Base-by-base conservation (phyloP, 306 rosid species). In the Nissolia schottii region DNA sequence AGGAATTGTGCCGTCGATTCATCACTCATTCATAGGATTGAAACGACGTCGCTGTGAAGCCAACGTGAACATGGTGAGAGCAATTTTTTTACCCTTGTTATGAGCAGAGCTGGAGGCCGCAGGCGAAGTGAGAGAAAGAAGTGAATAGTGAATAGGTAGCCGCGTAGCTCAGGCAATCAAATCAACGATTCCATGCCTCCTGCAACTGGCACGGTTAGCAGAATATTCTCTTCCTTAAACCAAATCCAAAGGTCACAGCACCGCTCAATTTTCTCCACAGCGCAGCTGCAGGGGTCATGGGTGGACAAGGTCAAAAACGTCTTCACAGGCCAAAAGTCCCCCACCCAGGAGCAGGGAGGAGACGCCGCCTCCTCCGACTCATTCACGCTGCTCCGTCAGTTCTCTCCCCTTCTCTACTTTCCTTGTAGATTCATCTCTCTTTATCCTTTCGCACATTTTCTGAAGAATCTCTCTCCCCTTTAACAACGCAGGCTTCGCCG, bases 221-320 rank as follows among this genome's bases (percentile, higher is more conserved):
- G 60, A 6, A 40, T 67, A 35, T 22, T 9, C 51, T 38, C 29
- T 72, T 81, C 64, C 11, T 43, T 43, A 71, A 71, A 12, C 18
- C 59, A 34, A n/a, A n/a, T 45, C 51, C 51, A n/a, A 1, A 43
- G 7, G 1, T 40, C 65, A 19, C 85, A 81, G n/a, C 16, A 34
- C 73, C 92, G 98, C 1, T 74, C 82, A 68, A 86, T 93, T 50
- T 87, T 48, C 90, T 82, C 78, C 32, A 86, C 97, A 15, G 25
- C 82, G 24, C 91, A 77, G 22, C 81, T 91, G 11, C 85, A 85
- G 2, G 67, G 37, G 71, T 89, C 94, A 80, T 94, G 97, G 98
- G 63, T 89, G 81, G 70, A 82, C 57, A 91, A 79, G 92, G 74
- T 91, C 35, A 93, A 91, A 82, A 92, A 85, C 7, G 92, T 71